Conservation (phyloP, 2,329 filamentous ascomycete genomes). For the Proliferodiscus dingleyae region DNA sequence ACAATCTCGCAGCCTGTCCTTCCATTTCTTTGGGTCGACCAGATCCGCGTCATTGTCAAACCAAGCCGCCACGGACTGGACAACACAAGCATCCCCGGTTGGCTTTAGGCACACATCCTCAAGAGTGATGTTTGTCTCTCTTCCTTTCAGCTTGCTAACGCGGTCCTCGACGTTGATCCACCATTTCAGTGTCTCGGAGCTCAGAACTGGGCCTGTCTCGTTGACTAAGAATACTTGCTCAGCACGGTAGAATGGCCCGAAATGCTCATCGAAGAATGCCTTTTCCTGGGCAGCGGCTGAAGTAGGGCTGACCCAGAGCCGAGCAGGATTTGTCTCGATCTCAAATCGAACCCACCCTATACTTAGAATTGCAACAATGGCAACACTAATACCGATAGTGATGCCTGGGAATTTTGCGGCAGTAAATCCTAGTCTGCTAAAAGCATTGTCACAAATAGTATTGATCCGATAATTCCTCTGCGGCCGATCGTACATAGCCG, state of each 20-base stretch:
- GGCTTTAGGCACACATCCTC: slow-evolving; percentile 93
- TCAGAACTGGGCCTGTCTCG: slow-evolving; percentile 79
- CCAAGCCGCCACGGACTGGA: slow-evolving; percentile 89
- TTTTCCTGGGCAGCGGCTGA: slow-evolving; percentile 91
- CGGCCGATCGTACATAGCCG: slow-evolving; percentile 72
- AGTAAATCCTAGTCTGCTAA: slow-evolving; percentile 72
- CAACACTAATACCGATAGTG: slow-evolving; percentile 71
- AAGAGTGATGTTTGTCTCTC: slow-evolving; percentile 62
- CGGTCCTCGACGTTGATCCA: slow-evolving; percentile 88
- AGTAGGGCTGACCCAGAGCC: slow-evolving; percentile 92
- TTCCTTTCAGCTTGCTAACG: slow-evolving; percentile 66
- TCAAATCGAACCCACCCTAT: slow-evolving; percentile 83
- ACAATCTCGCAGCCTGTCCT: slow-evolving; percentile 66
- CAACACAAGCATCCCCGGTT: slow-evolving; percentile 79
- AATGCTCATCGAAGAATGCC: slow-evolving; percentile 85
- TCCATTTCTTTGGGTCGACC: slow-evolving; percentile 65
- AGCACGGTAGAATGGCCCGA: slow-evolving; percentile 92
- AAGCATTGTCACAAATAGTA: slow-evolving; percentile 72
- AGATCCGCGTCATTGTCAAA: slow-evolving; percentile 64
- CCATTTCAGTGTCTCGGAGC: slow-evolving; percentile 84
- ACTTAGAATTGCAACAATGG: slow-evolving; percentile 74
- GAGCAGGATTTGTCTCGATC: slow-evolving; percentile 85
- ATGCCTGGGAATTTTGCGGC: slow-evolving; percentile 81
- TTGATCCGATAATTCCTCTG: slow-evolving; percentile 80
- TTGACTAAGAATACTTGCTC: slow-evolving; percentile 95